A percentile compares a stretch with the other conserved stretches of the same genome.
These are phyloP conservation scores for Triadica sebifera DNA, from an alignment of 345 rosid species.

Conservation along the genomic window DNA sequence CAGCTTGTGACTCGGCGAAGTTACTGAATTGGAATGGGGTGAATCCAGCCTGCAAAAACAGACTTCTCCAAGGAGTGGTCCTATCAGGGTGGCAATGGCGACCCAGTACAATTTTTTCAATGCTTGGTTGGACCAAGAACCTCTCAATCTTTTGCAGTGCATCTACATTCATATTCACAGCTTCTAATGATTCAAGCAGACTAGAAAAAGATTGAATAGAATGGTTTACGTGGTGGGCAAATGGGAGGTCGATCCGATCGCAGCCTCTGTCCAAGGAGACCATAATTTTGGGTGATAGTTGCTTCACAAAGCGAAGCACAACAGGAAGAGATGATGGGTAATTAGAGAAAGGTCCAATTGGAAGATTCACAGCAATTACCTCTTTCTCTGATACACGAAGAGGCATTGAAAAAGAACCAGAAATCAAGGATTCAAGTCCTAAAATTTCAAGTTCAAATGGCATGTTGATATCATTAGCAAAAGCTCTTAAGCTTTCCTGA, in stretches of 20 bases:
- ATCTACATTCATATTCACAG: slow-evolving; percentile 25
- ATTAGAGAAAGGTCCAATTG: slow-evolving; percentile 52
- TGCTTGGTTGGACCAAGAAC: slow-evolving; percentile 26
- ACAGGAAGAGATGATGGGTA: slow-evolving; percentile 43
- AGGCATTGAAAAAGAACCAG: slow-evolving; percentile 46
- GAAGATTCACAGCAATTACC: slow-evolving; percentile 72
- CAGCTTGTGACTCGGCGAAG: slow-evolving; percentile 33
- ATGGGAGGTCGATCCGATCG: slow-evolving; percentile 29
- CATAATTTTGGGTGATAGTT: slow-evolving; percentile 27
- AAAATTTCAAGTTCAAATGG: slow-evolving; percentile 63
- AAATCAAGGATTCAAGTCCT: slow-evolving; percentile 50
- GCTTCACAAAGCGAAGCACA: slow-evolving; percentile 26
- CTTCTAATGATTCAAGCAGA: slow-evolving; percentile 31
- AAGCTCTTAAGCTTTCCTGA: slow-evolving; percentile 60
- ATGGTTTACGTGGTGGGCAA: slow-evolving; percentile 23
- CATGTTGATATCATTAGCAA: slow-evolving; percentile 71
- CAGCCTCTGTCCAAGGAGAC: slow-evolving; percentile 30
- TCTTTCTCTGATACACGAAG: slow-evolving; percentile 42
- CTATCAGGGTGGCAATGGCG: slow-evolving; percentile 19
- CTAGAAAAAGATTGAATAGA: slow-evolving; percentile 26
- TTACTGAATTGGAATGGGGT: slow-evolving; percentile 25
- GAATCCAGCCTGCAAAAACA: slow-evolving; percentile 29
- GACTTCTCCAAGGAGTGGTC: slow-evolving; percentile 19
- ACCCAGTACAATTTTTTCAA: slow-evolving; percentile 25
- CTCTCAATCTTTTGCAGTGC: slow-evolving; percentile 26